These are phyloP conservation scores for Phytophthora citrophthora DNA, from an alignment of 352 stramenopile genomes.

Conservation along the genomic window DNA sequence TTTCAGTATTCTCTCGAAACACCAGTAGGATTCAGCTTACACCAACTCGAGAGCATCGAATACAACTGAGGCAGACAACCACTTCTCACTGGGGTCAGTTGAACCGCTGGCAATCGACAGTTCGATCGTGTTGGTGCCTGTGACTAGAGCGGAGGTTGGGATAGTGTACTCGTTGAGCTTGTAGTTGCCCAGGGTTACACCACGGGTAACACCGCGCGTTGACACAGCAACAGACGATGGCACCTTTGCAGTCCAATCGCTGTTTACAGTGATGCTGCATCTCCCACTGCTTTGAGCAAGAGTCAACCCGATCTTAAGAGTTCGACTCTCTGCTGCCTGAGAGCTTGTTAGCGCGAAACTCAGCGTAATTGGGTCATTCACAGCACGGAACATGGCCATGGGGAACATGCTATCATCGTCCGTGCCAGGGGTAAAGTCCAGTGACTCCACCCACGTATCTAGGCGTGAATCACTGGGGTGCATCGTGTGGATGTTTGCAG, in stretches of 20 bases:
- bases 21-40: conserved; percentile 16
- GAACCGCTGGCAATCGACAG: conserved; percentile 47
- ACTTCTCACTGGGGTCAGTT: conserved; percentile 40
- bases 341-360: conserved; percentile 34
- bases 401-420: conserved; percentile 42
- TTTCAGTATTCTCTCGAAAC: too few relatives aligned
- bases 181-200: conserved; percentile 53
- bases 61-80: conserved; percentile 50
- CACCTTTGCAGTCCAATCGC: conserved; percentile 35
- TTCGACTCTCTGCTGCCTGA: conserved; percentile 27
- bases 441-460: conserved; percentile 22
- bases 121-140: conserved; percentile 39
- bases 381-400: conserved; percentile 52
- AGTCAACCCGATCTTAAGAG: conserved; percentile 47
- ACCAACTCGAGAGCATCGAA: conserved; percentile 54
- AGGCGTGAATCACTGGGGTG: conserved; percentile 56
- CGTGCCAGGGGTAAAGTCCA: conserved; percentile 28
- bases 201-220: conserved; percentile 54
- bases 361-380: conserved; percentile 52
- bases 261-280: conserved; percentile 43
- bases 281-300: conserved; percentile 49
- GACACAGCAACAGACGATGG: conserved; percentile 38
- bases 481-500: conserved; percentile 58
- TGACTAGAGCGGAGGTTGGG: conserved; percentile 32
- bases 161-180: conserved; percentile 55